phyloP scores from a whole-genome alignment of 2,329 filamentous ascomycete species.

The Orbilia ellipsospora region DNA sequence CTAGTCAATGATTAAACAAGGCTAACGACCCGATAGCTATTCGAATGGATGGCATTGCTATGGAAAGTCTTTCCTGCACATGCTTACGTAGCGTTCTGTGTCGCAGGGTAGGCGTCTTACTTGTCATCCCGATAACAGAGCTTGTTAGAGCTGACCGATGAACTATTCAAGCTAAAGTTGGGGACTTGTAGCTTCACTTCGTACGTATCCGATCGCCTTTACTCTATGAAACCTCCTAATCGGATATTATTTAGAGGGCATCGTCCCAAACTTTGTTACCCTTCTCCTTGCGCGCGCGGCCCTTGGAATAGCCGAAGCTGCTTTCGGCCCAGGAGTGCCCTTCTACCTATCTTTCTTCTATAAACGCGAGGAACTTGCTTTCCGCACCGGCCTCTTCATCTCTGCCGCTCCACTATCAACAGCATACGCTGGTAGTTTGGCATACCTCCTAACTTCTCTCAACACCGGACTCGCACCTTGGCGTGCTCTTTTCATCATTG shows the following conservation, averaged over 20 bases:
- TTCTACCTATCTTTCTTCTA: slow-evolving; percentile 75
- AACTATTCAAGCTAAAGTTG: slow-evolving; percentile 56
- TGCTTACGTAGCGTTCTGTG: slow-evolving; percentile 65
- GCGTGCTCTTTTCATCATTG: slow-evolving; percentile 74
- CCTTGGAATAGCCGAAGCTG: slow-evolving; percentile 74
- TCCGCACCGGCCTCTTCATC: slow-evolving; percentile 86
- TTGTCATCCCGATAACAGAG: neutral
- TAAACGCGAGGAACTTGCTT: slow-evolving; percentile 77
- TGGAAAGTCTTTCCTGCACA: slow-evolving; percentile 72
- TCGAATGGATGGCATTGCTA: slow-evolving; percentile 74
- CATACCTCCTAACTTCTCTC: slow-evolving; percentile 73
- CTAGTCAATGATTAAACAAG: neutral
- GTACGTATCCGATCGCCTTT: slow-evolving; percentile 46
- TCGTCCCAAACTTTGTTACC: slow-evolving; percentile 59
- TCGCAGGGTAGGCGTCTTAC: slow-evolving; percentile 57
- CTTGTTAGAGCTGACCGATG: slow-evolving; percentile 46
- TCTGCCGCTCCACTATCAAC: slow-evolving; percentile 81
- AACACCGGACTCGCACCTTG: slow-evolving; percentile 70
- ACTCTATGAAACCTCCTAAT: slow-evolving; percentile 5
- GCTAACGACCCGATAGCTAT: slow-evolving; percentile 60
- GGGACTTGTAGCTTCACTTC: slow-evolving; percentile 58
- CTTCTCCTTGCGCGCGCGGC: slow-evolving; percentile 69
- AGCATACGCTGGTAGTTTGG: slow-evolving; percentile 77
- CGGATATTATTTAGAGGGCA: slow-evolving; percentile 56
- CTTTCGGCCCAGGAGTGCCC: slow-evolving; percentile 70